A percentile compares a stretch with the other conserved stretches of the same genome.
Evolutionary conservation across 331 rosid species (phyloP).

Genomic region (Telfairia occidentalis): DNA sequence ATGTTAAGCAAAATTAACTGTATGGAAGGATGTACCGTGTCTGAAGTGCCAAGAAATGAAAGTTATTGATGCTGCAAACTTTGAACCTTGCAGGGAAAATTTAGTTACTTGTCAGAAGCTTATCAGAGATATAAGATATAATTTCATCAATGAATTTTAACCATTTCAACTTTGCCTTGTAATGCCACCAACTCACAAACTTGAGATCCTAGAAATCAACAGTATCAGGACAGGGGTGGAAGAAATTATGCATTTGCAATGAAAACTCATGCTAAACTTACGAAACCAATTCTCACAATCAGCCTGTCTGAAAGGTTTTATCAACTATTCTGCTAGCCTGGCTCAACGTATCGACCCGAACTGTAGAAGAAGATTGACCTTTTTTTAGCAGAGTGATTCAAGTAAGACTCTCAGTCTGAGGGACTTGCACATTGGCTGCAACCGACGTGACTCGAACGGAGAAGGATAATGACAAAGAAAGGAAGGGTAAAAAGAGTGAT

Average conservation of each 20-base stretch:
- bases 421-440: not conserved
- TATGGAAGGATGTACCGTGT: conserved; percentile 4
- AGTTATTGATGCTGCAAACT: not conserved
- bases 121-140: not conserved
- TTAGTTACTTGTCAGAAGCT: not conserved
- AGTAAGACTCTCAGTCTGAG: not conserved
- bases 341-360: not conserved
- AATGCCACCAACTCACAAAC: not conserved
- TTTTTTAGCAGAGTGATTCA: not conserved
- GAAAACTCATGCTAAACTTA: not conserved
- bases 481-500: not conserved
- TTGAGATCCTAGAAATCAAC: not conserved
- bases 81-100: conserved; percentile 5
- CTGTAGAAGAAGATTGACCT: not conserved
- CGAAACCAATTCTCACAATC: not conserved
- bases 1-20: conserved; percentile 7
- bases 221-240: not conserved
- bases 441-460: not conserved
- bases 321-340: not conserved
- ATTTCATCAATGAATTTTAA: not conserved
- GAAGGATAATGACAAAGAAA: not conserved
- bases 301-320: not conserved
- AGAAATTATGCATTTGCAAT: conserved; percentile 1
- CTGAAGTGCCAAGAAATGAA: not conserved
- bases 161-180: conserved; percentile 6